These are phyloP conservation scores for Morella rubra DNA, from an alignment of 306 rosid species.

Conservation along the genomic window DNA sequence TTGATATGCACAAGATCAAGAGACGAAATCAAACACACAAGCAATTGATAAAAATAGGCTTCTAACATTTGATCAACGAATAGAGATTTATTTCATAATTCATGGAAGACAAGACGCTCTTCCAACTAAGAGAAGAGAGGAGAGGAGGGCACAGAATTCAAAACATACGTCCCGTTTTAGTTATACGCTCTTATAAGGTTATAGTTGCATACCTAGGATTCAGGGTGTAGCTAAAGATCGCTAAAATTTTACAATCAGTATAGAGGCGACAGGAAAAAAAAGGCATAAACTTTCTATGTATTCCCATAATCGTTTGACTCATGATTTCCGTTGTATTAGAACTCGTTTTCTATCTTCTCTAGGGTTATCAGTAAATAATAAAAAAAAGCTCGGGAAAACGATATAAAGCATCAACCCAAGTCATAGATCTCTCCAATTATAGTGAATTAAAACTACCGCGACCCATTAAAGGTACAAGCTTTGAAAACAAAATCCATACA, in stretches of 20 bases:
- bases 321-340: neutral
- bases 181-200: neutral
- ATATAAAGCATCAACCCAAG: conserved; percentile 3
- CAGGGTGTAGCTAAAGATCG: neutral
- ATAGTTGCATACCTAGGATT: neutral
- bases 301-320: too few species aligned
- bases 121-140: neutral
- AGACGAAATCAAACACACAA: neutral
- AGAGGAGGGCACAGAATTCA: neutral
- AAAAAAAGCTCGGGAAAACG: neutral
- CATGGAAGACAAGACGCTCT: neutral
- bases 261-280: too few species aligned
- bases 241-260: neutral
- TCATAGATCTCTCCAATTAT: neutral
- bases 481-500: conserved; percentile 1
- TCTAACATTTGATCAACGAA: neutral
- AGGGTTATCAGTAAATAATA: neutral
- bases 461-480: neutral
- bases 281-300: too few species aligned
- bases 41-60: neutral
- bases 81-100: too few species aligned
- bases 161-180: neutral
- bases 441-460: neutral
- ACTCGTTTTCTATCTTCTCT: neutral
- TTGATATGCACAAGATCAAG: neutral